Base-by-base conservation (phyloP, 306 rosid species). In the Neltuma alba region DNA sequence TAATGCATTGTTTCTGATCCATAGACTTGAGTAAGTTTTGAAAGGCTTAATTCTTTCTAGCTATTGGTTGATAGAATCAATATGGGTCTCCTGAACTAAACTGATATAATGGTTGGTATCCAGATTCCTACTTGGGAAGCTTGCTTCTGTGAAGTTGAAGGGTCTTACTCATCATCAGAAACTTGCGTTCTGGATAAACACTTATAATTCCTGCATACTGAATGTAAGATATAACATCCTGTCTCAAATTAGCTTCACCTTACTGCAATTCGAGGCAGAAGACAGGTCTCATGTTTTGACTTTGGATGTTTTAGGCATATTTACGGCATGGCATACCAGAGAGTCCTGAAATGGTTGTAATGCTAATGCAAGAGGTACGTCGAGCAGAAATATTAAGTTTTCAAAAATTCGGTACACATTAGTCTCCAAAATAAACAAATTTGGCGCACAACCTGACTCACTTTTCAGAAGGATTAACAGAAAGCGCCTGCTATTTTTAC, bases 101-200 rank as follows among this genome's bases (percentile, higher is more conserved):
- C 33, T 78, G 18, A 47, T 12, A 41, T 8, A 11, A 18, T 21
- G 42, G 75, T 73, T 27, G 48, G 76, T 66, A 28, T 76, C 57
- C 91, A 95, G 99, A 87, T 86, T 79, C 75, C 87, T 92, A 52
- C 91, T 91, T 48, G 93, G 87, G 73, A 89, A 87, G 85, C 94
- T 95, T 66, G 89, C 96, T 66, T 81, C 93, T 41, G 80, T 95
- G 75, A 95, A 87, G 75, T 89, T 95, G 77, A 91, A 90, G 86
- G 92, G 91, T 63, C 99, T 92, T 72, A 86, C 87, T 61, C 97
- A 95, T 83, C 98, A 95, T 75, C 92, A 95, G 84, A 95, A 91
- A 87, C 97, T 95, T 79, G 98, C 99, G 70, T 95, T 95, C 85
- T 95, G 99, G 99, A 92, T 95, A 60, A 95, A 95, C 85, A 91